Percentiles rank a stretch among this genome's conserved stretches.
Evolutionary conservation across 164 flowering plant species (phyloP).

Genomic region (Umbellularia californica): DNA sequence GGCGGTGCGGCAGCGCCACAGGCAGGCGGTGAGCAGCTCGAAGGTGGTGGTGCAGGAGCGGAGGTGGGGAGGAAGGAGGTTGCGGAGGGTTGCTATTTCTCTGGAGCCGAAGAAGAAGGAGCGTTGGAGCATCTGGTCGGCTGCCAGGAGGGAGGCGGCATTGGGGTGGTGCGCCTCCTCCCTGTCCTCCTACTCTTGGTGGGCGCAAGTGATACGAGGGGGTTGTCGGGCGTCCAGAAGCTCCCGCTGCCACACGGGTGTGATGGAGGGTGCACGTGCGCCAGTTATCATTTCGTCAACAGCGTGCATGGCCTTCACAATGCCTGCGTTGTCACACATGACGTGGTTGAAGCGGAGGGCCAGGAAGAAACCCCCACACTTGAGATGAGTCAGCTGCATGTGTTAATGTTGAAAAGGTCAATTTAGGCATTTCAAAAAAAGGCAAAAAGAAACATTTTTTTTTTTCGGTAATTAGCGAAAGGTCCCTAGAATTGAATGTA

Average conservation of each 20-base stretch:
- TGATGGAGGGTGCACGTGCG: constrained; percentile 18
- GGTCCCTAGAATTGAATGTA: too few species aligned
- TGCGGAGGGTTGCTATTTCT: constrained; percentile 14
- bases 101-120: constrained; percentile 26
- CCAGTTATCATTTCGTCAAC: constrained; percentile 28
- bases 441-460: too few species aligned
- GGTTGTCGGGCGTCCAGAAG: constrained; percentile 25
- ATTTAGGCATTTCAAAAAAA: too few species aligned
- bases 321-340: constrained; percentile 26
- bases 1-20: constrained; percentile 35
- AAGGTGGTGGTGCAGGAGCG: constrained; percentile 16
- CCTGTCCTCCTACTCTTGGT: constrained; percentile 14
- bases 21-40: constrained; percentile 29
- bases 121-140: constrained; percentile 18
- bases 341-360: constrained; percentile 34
- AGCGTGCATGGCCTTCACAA: constrained; percentile 19
- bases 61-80: constrained; percentile 9
- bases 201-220: constrained; percentile 16
- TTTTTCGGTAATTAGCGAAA: too few species aligned
- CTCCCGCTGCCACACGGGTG: constrained; percentile 28
- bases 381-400: constrained; percentile 29
- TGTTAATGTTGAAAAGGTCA: too few species aligned
- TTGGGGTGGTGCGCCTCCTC: constrained; percentile 1
- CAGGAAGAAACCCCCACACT: constrained; percentile 36
- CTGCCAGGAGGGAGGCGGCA: not conserved